Evolutionary conservation across 2,329 filamentous ascomycete genomes (phyloP), one percentile per base, ranked within the genome.

Genomic region (Beauveria asiatica): DNA sequence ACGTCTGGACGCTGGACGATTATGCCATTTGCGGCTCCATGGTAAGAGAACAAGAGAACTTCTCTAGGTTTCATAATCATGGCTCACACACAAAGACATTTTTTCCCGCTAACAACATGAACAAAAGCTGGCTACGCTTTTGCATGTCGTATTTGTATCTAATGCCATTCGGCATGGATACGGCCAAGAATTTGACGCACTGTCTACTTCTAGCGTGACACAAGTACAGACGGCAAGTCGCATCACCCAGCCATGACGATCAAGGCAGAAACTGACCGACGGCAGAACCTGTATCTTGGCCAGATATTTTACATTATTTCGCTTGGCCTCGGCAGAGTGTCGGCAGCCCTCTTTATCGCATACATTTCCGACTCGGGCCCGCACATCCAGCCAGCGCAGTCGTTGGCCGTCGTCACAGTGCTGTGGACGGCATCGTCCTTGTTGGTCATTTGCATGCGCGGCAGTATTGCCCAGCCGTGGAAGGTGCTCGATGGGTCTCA

Each of bases 1-100:
- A 64, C 39, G 41, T 48, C n/a, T 64, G 61, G 61, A 53, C 46
- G 11, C 37, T 62, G 30, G 63, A 64, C 46, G 63, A 64, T 52
- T 57, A 57, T 50, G 41, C 37, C 39, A 39, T 63, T 49, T 61
- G 53, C 2, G 55, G 52, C 11, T 53, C 61, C 3, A 13, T 64
- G 46, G 63, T 64, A 41, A 3, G 63, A 61, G 17, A 42, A 33
- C 1, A 9, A 9, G 27, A 27, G 9, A 33, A 33, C 11, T 1
- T 19, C 8, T 9, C 8, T 1, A 10, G 11, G 9, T 11, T 33
- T 11, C 8, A 33, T 23, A 23, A 23, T 3, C 10, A 30, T 10
- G 27, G 2, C 27, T 30, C 27, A 9, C 27, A 5, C n/a, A n/a
- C n/a, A n/a, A n/a, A 42, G 10, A 13, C 13, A 7, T 27, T 19